Percentiles rank a stretch among this genome's conserved stretches.
Evolutionary conservation across 257 asterid genomes (phyloP).

Genomic region (Avicennia marina): DNA sequence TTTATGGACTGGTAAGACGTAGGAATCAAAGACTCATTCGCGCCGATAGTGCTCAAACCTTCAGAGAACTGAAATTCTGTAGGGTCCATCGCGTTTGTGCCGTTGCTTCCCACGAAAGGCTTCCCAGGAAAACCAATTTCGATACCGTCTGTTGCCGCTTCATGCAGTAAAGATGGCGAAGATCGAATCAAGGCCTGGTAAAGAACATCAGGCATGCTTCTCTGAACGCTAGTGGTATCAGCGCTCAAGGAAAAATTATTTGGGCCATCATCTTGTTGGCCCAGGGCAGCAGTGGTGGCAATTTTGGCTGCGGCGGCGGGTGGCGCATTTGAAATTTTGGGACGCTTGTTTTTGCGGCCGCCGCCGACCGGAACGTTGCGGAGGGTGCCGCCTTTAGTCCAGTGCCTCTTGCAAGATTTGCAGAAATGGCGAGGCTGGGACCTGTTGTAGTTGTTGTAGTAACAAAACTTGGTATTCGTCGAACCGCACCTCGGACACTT

Average conservation of each 20-base stretch:
- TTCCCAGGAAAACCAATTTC: neutral
- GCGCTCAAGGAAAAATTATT: too few species aligned
- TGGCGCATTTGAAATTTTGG: neutral
- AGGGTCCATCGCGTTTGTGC: too few species aligned
- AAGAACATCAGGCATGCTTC: constrained; percentile 10
- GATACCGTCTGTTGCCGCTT: constrained; percentile 4
- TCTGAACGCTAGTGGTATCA: neutral
- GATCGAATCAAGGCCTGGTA: constrained; percentile 13
- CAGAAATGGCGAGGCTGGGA: constrained; percentile 35
- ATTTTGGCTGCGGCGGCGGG: neutral
- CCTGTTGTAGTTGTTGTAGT: constrained; percentile 27
- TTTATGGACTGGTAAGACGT: too few species aligned
- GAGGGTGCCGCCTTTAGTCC: constrained; percentile 33
- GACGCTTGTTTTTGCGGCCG: constrained; percentile 24
- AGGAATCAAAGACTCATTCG: too few species aligned
- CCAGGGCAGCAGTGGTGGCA: neutral
- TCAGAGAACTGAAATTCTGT: too few species aligned
- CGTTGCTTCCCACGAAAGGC: neutral
- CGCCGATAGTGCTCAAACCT: too few species aligned
- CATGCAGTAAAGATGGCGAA: neutral
- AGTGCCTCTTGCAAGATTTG: constrained; percentile 28
- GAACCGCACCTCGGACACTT: constrained; percentile 29
- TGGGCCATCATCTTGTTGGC: too few species aligned
- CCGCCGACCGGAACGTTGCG: constrained; percentile 28
- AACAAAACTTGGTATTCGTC: constrained; percentile 26